Evolutionary conservation across 306 rosid species (phyloP), one percentile per base, ranked within the genome.

Genomic region (Castanopsis chinensis): DNA sequence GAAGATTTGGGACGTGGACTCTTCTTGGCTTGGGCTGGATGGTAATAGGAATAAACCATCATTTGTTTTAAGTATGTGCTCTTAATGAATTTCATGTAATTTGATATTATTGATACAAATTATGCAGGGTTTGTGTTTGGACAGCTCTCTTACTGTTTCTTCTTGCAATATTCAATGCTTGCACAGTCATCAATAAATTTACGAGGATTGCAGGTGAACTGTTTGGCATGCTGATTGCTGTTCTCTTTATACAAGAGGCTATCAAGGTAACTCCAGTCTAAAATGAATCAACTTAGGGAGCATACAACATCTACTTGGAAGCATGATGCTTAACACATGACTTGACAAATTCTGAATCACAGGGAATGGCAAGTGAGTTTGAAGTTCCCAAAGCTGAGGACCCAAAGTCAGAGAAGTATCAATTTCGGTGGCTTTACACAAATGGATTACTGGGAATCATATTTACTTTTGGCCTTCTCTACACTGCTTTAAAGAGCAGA

Each of bases 1-100:
- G 83, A 88, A 0, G 87, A 86, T 17, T 83, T 95, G 77, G 99
- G 99, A 51, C 25, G 19, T 28, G 73, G 81, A 71, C 91, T 92
- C 56, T 95, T 81, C 79, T 77, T 95, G 82, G 92, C 97, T 72
- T 92, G 99, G 99, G 90, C 85, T 18, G 98, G 93, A 89, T 94
- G 98, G 97, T 94, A 84, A 86, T 67, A 55, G 33, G 14, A 51
- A 4, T 81, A 35, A 72, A 67, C 45, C 76, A 58, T 76, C 64
- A 19, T 15, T 63, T 5, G 32, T 79, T 20, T 53, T 3, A 53
- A 33, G 37, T 18, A 18, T 33, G 49, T 67, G 6, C 11, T 8
- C 5, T 19, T 67, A 41, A 63, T 3, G 43, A 63, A 30, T 45
- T 70, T 35, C 9, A 30, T 18, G 76, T 55, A 71, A 77, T 32